Evolutionary conservation across 495 filamentous ascomycete species (phyloP).

Genomic region (Entonaema liquescens): DNA sequence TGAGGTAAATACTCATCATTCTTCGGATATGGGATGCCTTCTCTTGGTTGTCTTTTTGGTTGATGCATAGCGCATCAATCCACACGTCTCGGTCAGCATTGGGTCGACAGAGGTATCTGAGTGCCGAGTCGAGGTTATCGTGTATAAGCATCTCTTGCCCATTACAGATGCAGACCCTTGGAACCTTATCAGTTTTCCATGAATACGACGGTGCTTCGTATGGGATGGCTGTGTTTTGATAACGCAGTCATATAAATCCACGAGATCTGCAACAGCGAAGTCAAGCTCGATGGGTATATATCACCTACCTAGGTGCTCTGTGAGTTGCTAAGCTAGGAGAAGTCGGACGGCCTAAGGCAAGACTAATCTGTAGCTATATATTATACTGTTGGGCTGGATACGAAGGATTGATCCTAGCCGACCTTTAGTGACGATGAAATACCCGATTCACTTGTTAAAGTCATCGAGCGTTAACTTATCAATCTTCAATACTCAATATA

Average conservation of each 20-base stretch:
- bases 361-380: neutral
- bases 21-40: neutral
- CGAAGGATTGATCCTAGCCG: too few species aligned
- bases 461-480: too few species aligned
- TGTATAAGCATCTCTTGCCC: neutral
- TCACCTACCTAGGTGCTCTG: neutral
- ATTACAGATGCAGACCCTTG: neutral
- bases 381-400: too few species aligned
- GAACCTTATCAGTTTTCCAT: neutral
- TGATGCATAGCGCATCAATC: neutral
- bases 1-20: neutral
- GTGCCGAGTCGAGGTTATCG: neutral
- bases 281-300: neutral
- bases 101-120: neutral
- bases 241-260: neutral
- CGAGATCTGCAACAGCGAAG: neutral
- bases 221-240: neutral
- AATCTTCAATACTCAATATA: too few species aligned
- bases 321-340: neutral
- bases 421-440: too few species aligned
- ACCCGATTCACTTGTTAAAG: too few species aligned
- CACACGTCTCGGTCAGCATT: neutral
- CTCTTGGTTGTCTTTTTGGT: neutral
- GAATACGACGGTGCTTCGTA: neutral
- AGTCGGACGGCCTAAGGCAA: neutral